phyloP scores from a whole-genome alignment of 768 basidiomycete species.

The Rhizopogon vinicolor region DNA sequence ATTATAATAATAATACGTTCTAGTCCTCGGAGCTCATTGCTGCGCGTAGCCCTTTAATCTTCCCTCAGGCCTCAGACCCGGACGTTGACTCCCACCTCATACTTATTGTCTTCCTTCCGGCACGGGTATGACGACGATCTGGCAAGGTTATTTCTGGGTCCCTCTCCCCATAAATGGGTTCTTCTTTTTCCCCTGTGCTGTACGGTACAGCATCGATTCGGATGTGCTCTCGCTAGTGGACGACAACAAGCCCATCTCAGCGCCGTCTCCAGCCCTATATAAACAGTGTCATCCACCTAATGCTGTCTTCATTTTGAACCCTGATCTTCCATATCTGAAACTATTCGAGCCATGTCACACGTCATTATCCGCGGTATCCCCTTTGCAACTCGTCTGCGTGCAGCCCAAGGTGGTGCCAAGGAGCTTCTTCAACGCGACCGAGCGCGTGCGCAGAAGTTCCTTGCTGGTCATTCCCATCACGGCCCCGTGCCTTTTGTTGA shows the following conservation, averaged over 20 bases:
- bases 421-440: constrained; percentile 50
- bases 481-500: constrained; percentile 39
- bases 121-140: too few relatives aligned
- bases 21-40: too few relatives aligned
- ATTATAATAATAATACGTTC: too few relatives aligned
- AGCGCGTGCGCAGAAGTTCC: constrained; percentile 49
- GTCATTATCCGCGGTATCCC: constrained; percentile 34
- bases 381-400: constrained; percentile 40
- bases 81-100: too few relatives aligned
- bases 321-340: not conserved
- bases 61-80: too few relatives aligned
- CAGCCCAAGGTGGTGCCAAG: constrained; percentile 31
- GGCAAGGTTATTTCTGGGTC: too few relatives aligned
- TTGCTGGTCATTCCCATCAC: constrained; percentile 50
- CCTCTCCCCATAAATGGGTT: too few relatives aligned
- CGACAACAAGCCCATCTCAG: not conserved
- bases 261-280: constrained; percentile 11
- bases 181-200: too few relatives aligned
- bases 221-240: not conserved
- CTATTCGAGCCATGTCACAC: constrained; percentile 29
- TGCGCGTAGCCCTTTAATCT: too few relatives aligned
- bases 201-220: too few relatives aligned
- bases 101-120: too few relatives aligned
- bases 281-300: not conserved
- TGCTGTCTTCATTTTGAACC: not conserved